phyloP scores from a whole-genome alignment of 1,284 basidiomycete genomes.

The Salmacisia buchloeana region DNA sequence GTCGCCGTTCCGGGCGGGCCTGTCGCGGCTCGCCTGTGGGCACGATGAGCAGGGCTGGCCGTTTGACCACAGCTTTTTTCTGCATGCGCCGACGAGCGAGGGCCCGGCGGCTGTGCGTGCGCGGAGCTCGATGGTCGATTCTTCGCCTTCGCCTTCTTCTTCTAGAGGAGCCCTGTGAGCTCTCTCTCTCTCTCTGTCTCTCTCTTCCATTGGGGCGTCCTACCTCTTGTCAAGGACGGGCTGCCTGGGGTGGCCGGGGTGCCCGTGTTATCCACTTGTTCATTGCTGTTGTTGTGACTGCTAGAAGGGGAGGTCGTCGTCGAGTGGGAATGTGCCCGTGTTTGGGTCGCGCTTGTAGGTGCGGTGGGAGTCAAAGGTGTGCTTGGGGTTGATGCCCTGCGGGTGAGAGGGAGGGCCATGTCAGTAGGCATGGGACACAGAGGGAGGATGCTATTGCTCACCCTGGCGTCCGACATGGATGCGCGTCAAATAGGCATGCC shows the following conservation, averaged over 20 bases:
- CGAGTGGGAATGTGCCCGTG: neutral
- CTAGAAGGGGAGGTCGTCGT: neutral
- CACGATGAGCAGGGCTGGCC: slow-evolving; percentile 4
- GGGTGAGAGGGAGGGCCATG: neutral
- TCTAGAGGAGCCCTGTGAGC: no score
- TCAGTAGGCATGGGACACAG: neutral
- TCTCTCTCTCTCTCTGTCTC: no score
- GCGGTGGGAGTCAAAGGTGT: neutral
- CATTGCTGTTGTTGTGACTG: neutral
- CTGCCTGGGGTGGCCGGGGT: no score
- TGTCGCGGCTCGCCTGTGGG: neutral
- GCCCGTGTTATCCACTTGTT: neutral
- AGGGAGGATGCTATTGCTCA: neutral
- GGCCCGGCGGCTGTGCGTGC: no score
- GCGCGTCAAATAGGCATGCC: no score
- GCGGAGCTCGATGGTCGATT: no score
- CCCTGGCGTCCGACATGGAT: no score
- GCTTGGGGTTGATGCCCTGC: neutral
- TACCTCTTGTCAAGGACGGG: no score
- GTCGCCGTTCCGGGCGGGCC: neutral
- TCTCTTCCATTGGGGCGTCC: no score
- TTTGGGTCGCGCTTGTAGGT: neutral
- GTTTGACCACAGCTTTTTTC: neutral
- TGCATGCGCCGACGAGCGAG: slow-evolving; percentile 5
- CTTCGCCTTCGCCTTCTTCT: no score